A percentile compares a stretch with the other conserved stretches of the same genome.
These are phyloP conservation scores for Isabelozyma pseudorhagii DNA, from an alignment of 805 yeast species.

Conservation along the genomic window DNA sequence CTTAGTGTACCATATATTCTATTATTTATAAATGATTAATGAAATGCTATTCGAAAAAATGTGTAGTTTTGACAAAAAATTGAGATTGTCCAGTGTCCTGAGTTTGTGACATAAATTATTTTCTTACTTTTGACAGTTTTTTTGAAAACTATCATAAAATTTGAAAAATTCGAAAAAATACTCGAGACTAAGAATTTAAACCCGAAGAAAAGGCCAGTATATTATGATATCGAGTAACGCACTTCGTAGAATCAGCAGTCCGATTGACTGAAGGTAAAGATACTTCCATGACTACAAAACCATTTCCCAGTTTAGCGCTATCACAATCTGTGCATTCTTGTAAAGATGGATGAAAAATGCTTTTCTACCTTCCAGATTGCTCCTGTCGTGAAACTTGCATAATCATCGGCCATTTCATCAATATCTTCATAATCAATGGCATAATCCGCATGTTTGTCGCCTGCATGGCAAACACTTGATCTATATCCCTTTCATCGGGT, in stretches of 20 bases:
- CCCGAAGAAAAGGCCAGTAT: not conserved
- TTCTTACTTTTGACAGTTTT: not conserved
- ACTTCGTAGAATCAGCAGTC: not conserved
- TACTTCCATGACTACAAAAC: too few species aligned
- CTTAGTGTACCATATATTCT: conserved; percentile 4
- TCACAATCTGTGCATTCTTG: too few species aligned
- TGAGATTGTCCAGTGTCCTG: too few species aligned
- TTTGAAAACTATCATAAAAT: not conserved
- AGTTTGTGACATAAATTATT: not conserved
- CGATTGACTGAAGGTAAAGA: too few species aligned
- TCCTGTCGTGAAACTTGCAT: too few species aligned
- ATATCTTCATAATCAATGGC: conserved; percentile 94
- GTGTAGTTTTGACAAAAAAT: too few species aligned
- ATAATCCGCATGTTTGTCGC: conserved; percentile 74
- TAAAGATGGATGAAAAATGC: too few species aligned
- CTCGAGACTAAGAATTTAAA: too few species aligned
- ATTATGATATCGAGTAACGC: too few species aligned
- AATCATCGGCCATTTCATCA: conserved; percentile 89
- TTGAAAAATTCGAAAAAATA: not conserved
- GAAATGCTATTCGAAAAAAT: not conserved
- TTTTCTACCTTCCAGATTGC: too few species aligned
- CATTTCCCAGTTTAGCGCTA: not conserved
- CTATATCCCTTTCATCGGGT: conserved; percentile 36
- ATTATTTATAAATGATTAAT: not conserved
- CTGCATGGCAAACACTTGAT: conserved; percentile 33